Evolutionary conservation across 495 filamentous ascomycete species (phyloP), one percentile per base, ranked within the genome.

Genomic region (Talaromyces borbonicus): DNA sequence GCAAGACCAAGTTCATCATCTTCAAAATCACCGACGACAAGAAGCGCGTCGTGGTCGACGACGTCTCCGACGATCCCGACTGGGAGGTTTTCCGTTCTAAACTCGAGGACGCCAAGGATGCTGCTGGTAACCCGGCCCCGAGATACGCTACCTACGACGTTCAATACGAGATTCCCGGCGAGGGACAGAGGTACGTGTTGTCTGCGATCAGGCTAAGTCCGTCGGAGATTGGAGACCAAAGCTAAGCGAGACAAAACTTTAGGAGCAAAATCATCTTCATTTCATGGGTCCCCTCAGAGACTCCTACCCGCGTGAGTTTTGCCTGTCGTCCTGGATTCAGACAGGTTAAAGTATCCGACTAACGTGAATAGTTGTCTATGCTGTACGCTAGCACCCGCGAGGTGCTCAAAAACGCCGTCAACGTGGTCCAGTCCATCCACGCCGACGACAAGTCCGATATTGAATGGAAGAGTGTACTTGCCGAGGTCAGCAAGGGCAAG

Each of bases 221-320:
- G n/a, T 8, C 9, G 16, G 41, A 36, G n/a, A n/a, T n/a, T n/a
- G n/a, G 35, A 36, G 1, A 27, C 8, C 7, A 29, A 27, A 30
- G 43, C 26, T 44, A 20, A 44, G 7, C 16, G 26, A 52, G 14
- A 49, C 43, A 2, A 32, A 25, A 61, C 12, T 37, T 45, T 55
- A 90, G 90, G 67, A 90, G 77, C 78, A 98, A 98, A 79, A 92
- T 98, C 57, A 82, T 85, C 54, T 95, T 97, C 73, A 85, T 96
- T 59, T 76, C 83, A 49, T 98, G 90, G 90, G 85, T 84, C 47
- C 90, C 92, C 38, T 81, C 84, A 73, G 79, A 89, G 59, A 81
- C 87, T 50, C 71, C 79, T 50, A 80, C 87, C 61, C 78, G 81
- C 69, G 90, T 95, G 70, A 65, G 83, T 77, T 46, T 48, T 18